Percentiles rank a stretch among this genome's conserved stretches.
These are phyloP conservation scores for Lactuca saligna DNA, from an alignment of 129 eudicot species.

Conservation along the genomic window DNA sequence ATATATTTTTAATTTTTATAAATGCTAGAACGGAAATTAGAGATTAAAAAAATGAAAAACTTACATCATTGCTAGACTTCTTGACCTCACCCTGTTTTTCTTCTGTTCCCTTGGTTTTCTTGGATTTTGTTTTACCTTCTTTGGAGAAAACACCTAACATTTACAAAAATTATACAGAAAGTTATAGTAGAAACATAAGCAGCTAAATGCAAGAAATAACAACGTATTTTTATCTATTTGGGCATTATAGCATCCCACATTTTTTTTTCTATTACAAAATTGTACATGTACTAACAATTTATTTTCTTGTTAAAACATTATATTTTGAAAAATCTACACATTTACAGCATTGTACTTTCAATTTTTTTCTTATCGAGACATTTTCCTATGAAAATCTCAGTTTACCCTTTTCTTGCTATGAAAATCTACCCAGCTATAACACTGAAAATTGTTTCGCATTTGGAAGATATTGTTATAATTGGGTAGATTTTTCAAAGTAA, in stretches of 20 bases:
- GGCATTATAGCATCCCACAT: too few species aligned
- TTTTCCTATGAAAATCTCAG: too few species aligned
- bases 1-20: neutral
- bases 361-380: too few species aligned
- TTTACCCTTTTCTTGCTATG: too few species aligned
- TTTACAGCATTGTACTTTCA: too few species aligned
- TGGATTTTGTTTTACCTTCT: slow-evolving; percentile 36
- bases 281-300: too few species aligned
- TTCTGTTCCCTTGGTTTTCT: neutral
- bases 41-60: slow-evolving; percentile 14
- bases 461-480: too few species aligned
- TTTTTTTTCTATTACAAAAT: too few species aligned
- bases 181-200: neutral
- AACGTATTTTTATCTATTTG: neutral
- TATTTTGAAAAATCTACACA: too few species aligned
- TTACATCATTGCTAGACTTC: slow-evolving; percentile 43
- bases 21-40: neutral
- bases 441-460: neutral
- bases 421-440: neutral
- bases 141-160: slow-evolving; percentile 54
- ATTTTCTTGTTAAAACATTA: too few species aligned
- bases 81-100: neutral
- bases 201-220: neutral
- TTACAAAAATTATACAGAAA: neutral
- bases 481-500: too few species aligned